Evolutionary conservation across 1,284 basidiomycete genomes (phyloP).

Genomic region (Peniophora sp.): DNA sequence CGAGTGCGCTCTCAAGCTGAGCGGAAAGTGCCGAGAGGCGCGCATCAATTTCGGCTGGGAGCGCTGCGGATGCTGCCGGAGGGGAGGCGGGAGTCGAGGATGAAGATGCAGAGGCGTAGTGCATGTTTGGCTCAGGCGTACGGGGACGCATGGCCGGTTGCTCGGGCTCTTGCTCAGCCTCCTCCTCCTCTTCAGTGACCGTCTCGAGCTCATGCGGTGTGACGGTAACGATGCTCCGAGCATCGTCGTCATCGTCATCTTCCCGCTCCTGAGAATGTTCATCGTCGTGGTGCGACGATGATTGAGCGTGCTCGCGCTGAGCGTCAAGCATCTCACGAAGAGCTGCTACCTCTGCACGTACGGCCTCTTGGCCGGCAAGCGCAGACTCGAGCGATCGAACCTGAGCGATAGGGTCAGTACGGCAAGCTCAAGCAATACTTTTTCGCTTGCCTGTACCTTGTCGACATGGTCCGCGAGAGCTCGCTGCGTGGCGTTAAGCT

Average conservation of each 20-base stretch:
- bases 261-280: slow-evolving; percentile 25
- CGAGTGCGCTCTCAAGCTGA: slow-evolving; percentile 75
- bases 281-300: slow-evolving; percentile 17
- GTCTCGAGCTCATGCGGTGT: slow-evolving; percentile 63
- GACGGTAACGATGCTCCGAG: slow-evolving; percentile 54
- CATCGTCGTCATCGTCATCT: slow-evolving; percentile 46
- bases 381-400: slow-evolving; percentile 56
- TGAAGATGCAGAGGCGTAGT: slow-evolving; percentile 20
- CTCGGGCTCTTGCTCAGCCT: slow-evolving; percentile 38
- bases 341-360: slow-evolving; percentile 74
- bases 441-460: slow-evolving; percentile 56
- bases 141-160: slow-evolving; percentile 47
- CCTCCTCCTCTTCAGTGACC: slow-evolving; percentile 71
- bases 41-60: slow-evolving; percentile 36
- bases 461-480: slow-evolving; percentile 78
- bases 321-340: slow-evolving; percentile 68
- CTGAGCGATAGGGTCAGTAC: too few relatives aligned
- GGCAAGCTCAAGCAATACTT: too few relatives aligned
- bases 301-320: slow-evolving; percentile 26
- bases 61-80: slow-evolving; percentile 16
- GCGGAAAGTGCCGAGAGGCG: slow-evolving; percentile 65
- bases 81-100: slow-evolving; percentile 5
- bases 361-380: slow-evolving; percentile 80
- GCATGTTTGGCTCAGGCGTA: slow-evolving; percentile 66
- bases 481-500: slow-evolving; percentile 82